Base-by-base conservation (phyloP, 2,329 filamentous ascomycete species). In the Talaromyces rugulosus region DNA sequence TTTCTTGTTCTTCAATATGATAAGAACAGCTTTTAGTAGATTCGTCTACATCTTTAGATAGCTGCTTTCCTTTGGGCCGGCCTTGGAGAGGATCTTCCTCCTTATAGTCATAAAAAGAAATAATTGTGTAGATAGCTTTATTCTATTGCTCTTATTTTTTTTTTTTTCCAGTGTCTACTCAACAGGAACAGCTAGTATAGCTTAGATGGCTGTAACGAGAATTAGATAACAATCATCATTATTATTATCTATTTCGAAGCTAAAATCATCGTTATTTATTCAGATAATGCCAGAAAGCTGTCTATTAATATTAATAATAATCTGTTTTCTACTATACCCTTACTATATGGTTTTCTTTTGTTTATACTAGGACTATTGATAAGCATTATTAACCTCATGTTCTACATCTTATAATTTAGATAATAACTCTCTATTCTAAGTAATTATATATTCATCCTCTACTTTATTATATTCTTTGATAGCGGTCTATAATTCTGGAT, bases 61-160 rank as follows among this genome's bases (percentile, higher is more conserved):
- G n/a, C 27, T 8, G 33, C 56, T 42, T 61, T 60, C 58, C 56
- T 52, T 66, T 65, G 31, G 60, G 63, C 50, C 60, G 60, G 56
- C 65, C 63, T 16, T 62, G 40, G 50, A 68, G 64, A 16, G 64
- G 66, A n/a, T 63, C 64, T 50, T 65, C 64, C 62, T 71, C 60
- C 40, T 47, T 23, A 56, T 69, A 59, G 33, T 53, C 31, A 28
- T 30, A 59, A 31, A 40, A 59, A 4, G 18, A 2, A 23, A 53
- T 54, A 27, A 59, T 53, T 9, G 9, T n/a, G 2, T 53, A 16
- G n/a, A 36, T n/a, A 28, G 14, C 33, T 28, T 4, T 28, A 40
- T 53, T 59, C 16, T n/a, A 33, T 53, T n/a, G 31, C 31, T 42
- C 4, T 44, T n/a, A 59, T n/a, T n/a, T n/a, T n/a, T n/a, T 52